phyloP scores from a whole-genome alignment of 2,329 filamentous ascomycete species.

The Cladobotryum protrusum region DNA sequence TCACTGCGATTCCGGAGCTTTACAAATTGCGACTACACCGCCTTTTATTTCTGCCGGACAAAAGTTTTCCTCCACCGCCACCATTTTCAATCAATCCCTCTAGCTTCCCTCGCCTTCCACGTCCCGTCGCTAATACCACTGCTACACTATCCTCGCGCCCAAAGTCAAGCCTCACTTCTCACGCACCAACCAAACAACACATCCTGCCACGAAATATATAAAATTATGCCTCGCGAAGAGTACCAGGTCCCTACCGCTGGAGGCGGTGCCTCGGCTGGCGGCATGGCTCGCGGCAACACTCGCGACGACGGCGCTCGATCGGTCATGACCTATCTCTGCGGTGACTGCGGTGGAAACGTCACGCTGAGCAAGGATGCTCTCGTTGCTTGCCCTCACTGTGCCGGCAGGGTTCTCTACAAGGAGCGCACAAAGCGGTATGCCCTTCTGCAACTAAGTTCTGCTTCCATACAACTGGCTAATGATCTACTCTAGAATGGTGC shows the following conservation, averaged over 20 bases:
- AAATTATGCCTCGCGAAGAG: conserved; percentile 61
- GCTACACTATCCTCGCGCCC: too few relatives aligned
- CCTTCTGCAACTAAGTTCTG: background rate
- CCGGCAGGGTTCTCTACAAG: conserved; percentile 94
- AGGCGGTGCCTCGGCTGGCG: conserved; percentile 33
- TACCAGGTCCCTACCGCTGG: conserved; percentile 64
- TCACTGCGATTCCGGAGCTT: background rate
- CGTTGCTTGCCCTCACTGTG: conserved; percentile 55
- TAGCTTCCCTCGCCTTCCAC: background rate
- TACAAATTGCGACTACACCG: conserved; percentile 12
- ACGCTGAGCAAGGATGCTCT: conserved; percentile 43
- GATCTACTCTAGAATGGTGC: conserved; percentile 69
- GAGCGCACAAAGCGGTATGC: conserved; percentile 91
- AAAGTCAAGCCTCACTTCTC: background rate
- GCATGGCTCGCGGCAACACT: conserved; percentile 30
- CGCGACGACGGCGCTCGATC: conserved; percentile 34
- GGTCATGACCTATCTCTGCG: conserved; percentile 36
- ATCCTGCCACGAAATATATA: conserved; percentile 3
- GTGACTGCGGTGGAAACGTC: conserved; percentile 38
- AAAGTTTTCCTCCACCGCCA: conserved; percentile 15
- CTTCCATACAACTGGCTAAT: background rate
- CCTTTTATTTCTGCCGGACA: conserved; percentile 19
- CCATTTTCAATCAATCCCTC: conserved; percentile 12
- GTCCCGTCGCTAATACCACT: too few relatives aligned
- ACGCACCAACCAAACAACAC: background rate